These are phyloP conservation scores for Laetiporus sulphureus DNA, from an alignment of 1,284 basidiomycete species.

Conservation along the genomic window DNA sequence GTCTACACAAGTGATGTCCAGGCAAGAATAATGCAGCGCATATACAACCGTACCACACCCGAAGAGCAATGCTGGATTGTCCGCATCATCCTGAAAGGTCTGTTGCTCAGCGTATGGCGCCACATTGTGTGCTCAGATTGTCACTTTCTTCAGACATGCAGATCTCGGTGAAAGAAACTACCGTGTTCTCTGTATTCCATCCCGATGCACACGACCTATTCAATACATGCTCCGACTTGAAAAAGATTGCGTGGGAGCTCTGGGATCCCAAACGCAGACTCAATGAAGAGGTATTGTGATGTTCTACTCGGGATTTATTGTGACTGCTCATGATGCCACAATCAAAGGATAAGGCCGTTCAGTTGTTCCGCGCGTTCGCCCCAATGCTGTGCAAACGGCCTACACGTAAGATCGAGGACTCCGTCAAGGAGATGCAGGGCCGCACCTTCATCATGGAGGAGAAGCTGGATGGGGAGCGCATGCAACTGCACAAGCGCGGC, in stretches of 20 bases:
- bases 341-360: conserved; percentile 69
- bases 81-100: conserved; percentile 89
- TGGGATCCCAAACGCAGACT: conserved; percentile 61
- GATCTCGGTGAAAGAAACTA: conserved; percentile 82
- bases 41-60: conserved; percentile 75
- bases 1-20: conserved; percentile 60
- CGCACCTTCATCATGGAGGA: conserved; percentile 84
- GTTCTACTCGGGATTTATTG: background rate
- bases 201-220: conserved; percentile 87
- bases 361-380: conserved; percentile 78
- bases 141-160: conserved; percentile 57
- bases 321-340: background rate
- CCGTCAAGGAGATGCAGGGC: conserved; percentile 77
- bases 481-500: conserved; percentile 88
- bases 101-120: background rate
- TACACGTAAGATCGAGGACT: conserved; percentile 69
- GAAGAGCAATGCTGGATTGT: conserved; percentile 90
- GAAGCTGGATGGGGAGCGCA: conserved; percentile 92
- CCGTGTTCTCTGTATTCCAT: conserved; percentile 83
- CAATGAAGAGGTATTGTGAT: conserved; percentile 43
- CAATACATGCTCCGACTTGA: conserved; percentile 92
- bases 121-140: too few relatives aligned
- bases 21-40: conserved; percentile 63
- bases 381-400: conserved; percentile 92
- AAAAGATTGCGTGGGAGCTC: conserved; percentile 82